Evolutionary conservation across 768 basidiomycete species (phyloP).

Genomic region (Brasilioporus rufonigricans): DNA sequence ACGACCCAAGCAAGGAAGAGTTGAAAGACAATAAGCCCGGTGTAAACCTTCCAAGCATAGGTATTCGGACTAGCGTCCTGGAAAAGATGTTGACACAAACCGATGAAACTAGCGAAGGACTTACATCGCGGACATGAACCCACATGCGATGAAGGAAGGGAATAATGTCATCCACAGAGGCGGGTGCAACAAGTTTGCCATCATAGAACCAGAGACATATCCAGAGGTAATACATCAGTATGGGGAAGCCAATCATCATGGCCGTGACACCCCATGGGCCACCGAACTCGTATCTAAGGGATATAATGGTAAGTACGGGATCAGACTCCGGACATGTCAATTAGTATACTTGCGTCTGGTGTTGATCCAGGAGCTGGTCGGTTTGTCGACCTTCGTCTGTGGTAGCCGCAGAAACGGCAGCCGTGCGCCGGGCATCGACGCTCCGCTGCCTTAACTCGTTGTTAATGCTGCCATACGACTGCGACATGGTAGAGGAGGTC

Average conservation of each 20-base stretch:
- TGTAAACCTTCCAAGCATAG: conserved; percentile 90
- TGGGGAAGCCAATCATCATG: conserved; percentile 93
- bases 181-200: conserved; percentile 72
- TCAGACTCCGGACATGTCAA: neutral
- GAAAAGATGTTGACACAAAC: neutral
- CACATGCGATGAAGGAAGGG: conserved; percentile 85
- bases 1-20: conserved; percentile 87
- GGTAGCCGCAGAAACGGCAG: conserved; percentile 27
- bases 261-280: conserved; percentile 87
- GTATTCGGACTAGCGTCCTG: conserved; percentile 90
- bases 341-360: conserved; percentile 48
- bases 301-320: conserved; percentile 1
- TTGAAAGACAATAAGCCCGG: conserved; percentile 84
- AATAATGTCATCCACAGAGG: conserved; percentile 62
- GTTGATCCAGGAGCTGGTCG: conserved; percentile 73
- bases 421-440: conserved; percentile 17
- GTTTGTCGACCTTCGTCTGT: conserved; percentile 72
- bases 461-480: conserved; percentile 25
- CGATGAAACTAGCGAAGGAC: conserved; percentile 18
- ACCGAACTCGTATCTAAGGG: conserved; percentile 87
- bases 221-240: conserved; percentile 99
- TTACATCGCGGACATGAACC: conserved; percentile 76
- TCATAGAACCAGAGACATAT: conserved; percentile 97
- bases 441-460: conserved; percentile 32
- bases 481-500: conserved; percentile 23